Evolutionary conservation across 768 basidiomycete genomes (phyloP), one percentile per base, ranked within the genome.

Genomic region (Hericium rajendrae): DNA sequence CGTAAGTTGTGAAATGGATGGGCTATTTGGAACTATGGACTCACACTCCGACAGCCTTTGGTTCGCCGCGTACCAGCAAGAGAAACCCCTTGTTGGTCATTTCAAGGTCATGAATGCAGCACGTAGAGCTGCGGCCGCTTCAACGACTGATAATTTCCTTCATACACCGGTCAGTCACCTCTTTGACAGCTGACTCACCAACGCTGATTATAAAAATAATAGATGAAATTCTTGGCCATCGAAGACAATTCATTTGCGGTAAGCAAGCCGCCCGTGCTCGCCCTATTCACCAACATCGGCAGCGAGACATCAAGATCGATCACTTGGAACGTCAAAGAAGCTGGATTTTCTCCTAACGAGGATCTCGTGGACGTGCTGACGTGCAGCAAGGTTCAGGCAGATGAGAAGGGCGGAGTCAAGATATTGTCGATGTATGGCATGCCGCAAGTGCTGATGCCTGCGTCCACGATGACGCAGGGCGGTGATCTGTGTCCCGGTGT

Each of bases 271-370:
- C 82, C 84, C 1, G 66, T 85, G 59, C 73, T 84, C 48, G 69
- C 78, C 6, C 75, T 84, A 38, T 65, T 84, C 59, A 78, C 83
- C 4, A 84, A 85, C 68, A 64, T 71, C 39, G 83, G 82, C 38
- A 72, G 65, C 53, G 59, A 65, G 49, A 70, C 71, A n/a, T 63
- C 69, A 13, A 65, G 38, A n/a, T 9, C 38, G 13, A 4, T 66
- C 24, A 66, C 59, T 24, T 83, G 80, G 80, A 73, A 66, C 20
- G 72, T 81, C 39, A 72, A 18, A 10, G 15, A 71, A 4, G 66
- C 68, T n/a, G 60, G 73, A 10, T 83, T 76, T 70, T 58, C 66
- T 22, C 62, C 67, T 1, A 69, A 71, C 53, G 74, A 78, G 62
- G 65, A 53, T 37, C 70, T 85, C 8, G 73, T 84, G 37, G 81